Evolutionary conservation across 2,329 filamentous ascomycete species (phyloP), one percentile per base, ranked within the genome.

Genomic region (Metarhizium album): DNA sequence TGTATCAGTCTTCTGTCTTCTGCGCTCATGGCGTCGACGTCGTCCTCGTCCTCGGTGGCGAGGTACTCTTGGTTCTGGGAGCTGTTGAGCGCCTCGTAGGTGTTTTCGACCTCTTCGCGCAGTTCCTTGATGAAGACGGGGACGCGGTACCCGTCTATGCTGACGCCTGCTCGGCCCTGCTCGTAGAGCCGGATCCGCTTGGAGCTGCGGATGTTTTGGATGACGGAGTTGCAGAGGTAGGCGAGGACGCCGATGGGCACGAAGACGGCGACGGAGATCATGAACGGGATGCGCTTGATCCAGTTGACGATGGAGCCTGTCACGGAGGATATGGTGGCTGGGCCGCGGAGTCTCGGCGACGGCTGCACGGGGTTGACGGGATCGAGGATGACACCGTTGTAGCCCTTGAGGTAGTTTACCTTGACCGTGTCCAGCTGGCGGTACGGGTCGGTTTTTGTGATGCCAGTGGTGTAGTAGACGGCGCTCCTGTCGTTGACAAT

Each of bases 401-500:
- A 91, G 23, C 84, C 87, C 33, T 80, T 69, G 1, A 91, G 64
- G 59, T 86, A 94, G 61, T 87, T 87, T 57, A 89, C 72, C 22
- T 84, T 80, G 53, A 91, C 65, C 4, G 76, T 79, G 20, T 83
- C 78, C 16, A 86, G 63, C 55, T 90, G 75, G 0, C 75, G 75
- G 62, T 82, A 97, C 0, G 90, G 90, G 60, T 97, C 87, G 0
- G 76, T 86, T 60, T 82, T 83, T 23, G 83, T 76, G 45, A 96
- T 88, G 20, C 75, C 76, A 0, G 89, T 87, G 0, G 91, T 96
- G 64, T 91, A 95, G 68, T 87, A 88, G 1, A 84, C 80, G 4
- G 88, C 87, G 43, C 80, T 87, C 50, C 83, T 76, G 69, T 97
- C 91, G 66, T 96, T 95, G 62, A 86, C 72, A 45, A 95, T 83